Conservation (phyloP, 179 eudicot genomes). For the Dionaea muscipula region DNA sequence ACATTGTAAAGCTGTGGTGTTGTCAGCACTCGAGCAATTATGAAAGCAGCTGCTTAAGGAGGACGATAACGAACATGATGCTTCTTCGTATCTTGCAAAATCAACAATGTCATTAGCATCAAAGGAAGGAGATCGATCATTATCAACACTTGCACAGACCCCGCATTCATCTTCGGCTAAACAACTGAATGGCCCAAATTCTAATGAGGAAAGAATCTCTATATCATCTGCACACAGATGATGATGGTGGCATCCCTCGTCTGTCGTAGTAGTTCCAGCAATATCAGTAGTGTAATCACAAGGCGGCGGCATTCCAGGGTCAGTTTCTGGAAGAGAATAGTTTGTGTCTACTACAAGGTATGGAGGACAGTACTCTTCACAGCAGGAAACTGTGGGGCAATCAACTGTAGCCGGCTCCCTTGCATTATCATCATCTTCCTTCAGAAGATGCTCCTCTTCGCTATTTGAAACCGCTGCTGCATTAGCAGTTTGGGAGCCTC, state of each 20-base stretch:
- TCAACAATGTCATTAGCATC: constrained; percentile 18
- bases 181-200: constrained; percentile 29
- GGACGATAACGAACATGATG: constrained; percentile 25
- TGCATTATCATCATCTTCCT: constrained; percentile 22
- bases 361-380: constrained; percentile 28
- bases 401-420: constrained; percentile 11
- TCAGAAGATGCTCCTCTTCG: constrained; percentile 30
- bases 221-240: constrained; percentile 24
- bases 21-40: constrained; percentile 19
- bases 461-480: constrained; percentile 24
- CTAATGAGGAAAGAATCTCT: constrained; percentile 33
- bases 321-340: constrained; percentile 37
- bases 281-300: constrained; percentile 31
- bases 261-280: constrained; percentile 21
- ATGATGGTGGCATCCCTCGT: constrained; percentile 27
- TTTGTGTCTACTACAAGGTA: constrained; percentile 33
- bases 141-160: constrained; percentile 18
- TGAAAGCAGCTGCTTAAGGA: constrained; percentile 30
- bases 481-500: constrained; percentile 43
- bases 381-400: constrained; percentile 27
- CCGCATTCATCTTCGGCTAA: constrained; percentile 25
- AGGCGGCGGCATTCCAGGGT: constrained; percentile 40
- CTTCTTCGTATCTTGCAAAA: constrained; percentile 27
- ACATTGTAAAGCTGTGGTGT: constrained; percentile 26
- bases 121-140: constrained; percentile 19